A percentile compares a stretch with the other conserved stretches of the same genome.
These are phyloP conservation scores for Camellia oleifera DNA, from an alignment of 179 eudicot species.

Conservation along the genomic window DNA sequence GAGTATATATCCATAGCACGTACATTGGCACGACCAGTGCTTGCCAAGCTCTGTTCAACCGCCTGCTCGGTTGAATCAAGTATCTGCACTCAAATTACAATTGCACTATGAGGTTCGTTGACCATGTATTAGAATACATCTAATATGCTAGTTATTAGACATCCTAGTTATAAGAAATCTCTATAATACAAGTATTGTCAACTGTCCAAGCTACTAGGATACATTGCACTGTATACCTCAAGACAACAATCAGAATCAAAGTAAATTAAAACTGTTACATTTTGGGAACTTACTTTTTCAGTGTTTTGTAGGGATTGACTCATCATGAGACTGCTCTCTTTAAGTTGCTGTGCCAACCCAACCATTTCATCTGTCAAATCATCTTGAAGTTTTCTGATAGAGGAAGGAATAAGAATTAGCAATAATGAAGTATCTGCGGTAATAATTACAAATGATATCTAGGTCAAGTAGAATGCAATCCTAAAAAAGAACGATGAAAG, in stretches of 20 bases:
- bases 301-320: constrained; percentile 72
- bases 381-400: constrained; percentile 85
- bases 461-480: neutral
- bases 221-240: neutral
- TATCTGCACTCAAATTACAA: constrained; percentile 43
- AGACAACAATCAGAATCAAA: neutral
- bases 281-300: constrained; percentile 57
- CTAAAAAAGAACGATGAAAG: neutral
- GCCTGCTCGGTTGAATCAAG: constrained; percentile 96
- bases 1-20: constrained; percentile 63
- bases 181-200: neutral
- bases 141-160: neutral
- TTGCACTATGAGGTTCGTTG: neutral
- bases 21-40: constrained; percentile 68
- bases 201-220: neutral
- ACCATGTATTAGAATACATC: neutral
- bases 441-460: neutral
- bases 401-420: constrained; percentile 3
- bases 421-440: neutral
- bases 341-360: constrained; percentile 76
- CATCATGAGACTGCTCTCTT: constrained; percentile 84
- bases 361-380: constrained; percentile 98
- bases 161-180: neutral
- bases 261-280: no score
- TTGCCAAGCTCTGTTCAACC: constrained; percentile 84